phyloP scores from a whole-genome alignment of 257 asterid species.

The Solanum bulbocastanum region DNA sequence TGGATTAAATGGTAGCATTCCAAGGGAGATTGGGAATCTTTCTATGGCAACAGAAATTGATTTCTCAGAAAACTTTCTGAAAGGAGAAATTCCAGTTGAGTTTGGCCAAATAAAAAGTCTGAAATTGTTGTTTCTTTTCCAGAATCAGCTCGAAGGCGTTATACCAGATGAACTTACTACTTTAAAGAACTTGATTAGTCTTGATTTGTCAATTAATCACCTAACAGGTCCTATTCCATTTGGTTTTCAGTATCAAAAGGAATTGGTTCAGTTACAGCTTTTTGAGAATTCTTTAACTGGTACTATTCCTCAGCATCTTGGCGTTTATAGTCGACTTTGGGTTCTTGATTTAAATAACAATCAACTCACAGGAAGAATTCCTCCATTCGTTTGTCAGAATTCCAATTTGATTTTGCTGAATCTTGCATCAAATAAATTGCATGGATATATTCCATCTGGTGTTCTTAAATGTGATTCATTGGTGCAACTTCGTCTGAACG shows the following conservation, averaged over 20 bases:
- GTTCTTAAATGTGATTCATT: slow-evolving; percentile 51
- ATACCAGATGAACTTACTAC: slow-evolving; percentile 64
- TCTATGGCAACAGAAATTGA: slow-evolving; percentile 49
- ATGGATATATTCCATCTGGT: slow-evolving; percentile 58
- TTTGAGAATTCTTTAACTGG: slow-evolving; percentile 63
- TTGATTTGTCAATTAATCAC: slow-evolving; percentile 69
- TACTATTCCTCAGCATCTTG: slow-evolving; percentile 63
- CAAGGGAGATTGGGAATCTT: slow-evolving; percentile 75
- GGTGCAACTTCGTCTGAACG: slow-evolving; percentile 62
- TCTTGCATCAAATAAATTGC: slow-evolving; percentile 52
- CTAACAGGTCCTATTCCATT: slow-evolving; percentile 79
- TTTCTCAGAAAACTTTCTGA: slow-evolving; percentile 70
- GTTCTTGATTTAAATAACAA: slow-evolving; percentile 77
- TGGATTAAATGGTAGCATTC: slow-evolving; percentile 69
- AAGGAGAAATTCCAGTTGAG: slow-evolving; percentile 68
- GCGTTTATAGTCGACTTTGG: slow-evolving; percentile 61
- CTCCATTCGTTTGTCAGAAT: slow-evolving; percentile 48
- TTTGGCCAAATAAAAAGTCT: slow-evolving; percentile 39
- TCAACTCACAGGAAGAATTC: slow-evolving; percentile 57
- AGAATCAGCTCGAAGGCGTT: slow-evolving; percentile 61
- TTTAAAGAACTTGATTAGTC: slow-evolving; percentile 51
- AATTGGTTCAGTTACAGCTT: slow-evolving; percentile 59
- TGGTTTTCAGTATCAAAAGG: slow-evolving; percentile 59
- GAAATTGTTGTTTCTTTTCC: slow-evolving; percentile 50
- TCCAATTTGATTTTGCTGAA: slow-evolving; percentile 62